Conservation (phyloP, 192 early-diverging fungal species). For the Coemansia guatemalensis region DNA sequence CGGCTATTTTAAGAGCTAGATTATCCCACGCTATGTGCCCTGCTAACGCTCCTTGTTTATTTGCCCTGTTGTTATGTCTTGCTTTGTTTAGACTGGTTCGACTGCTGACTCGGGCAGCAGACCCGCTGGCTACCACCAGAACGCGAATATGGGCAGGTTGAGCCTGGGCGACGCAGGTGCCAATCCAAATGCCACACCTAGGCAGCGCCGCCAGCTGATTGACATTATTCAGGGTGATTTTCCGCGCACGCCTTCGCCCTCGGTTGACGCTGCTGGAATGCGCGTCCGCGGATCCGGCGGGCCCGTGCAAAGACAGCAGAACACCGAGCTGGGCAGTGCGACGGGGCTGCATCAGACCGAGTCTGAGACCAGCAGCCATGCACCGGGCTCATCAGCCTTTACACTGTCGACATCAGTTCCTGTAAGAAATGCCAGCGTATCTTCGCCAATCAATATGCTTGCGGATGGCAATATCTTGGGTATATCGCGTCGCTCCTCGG, state of each 20-base stretch:
- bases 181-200: slow-evolving; percentile 12
- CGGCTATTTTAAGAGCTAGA: neutral
- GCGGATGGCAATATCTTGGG: slow-evolving; percentile 38
- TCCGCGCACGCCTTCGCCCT: slow-evolving; percentile 52
- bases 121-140: slow-evolving; percentile 26
- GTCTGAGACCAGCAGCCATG: slow-evolving; percentile 4
- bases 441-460: slow-evolving; percentile 29
- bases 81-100: slow-evolving; percentile 26
- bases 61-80: neutral
- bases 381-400: slow-evolving; percentile 38
- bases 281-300: slow-evolving; percentile 19
- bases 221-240: slow-evolving; percentile 53
- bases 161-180: slow-evolving; percentile 15
- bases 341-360: neutral
- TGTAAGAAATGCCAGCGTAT: slow-evolving; percentile 11
- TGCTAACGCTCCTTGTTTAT: slow-evolving; percentile 1
- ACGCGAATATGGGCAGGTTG: slow-evolving; percentile 26
- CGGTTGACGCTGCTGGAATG: slow-evolving; percentile 25
- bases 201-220: slow-evolving; percentile 44
- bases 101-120: slow-evolving; percentile 25
- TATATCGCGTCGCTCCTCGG: slow-evolving; percentile 26
- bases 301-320: slow-evolving; percentile 12
- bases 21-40: neutral
- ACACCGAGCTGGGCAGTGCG: slow-evolving; percentile 5
- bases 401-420: slow-evolving; percentile 37